Evolutionary conservation across 768 basidiomycete genomes (phyloP).

Genomic region (Sarcomyxa edulis): DNA sequence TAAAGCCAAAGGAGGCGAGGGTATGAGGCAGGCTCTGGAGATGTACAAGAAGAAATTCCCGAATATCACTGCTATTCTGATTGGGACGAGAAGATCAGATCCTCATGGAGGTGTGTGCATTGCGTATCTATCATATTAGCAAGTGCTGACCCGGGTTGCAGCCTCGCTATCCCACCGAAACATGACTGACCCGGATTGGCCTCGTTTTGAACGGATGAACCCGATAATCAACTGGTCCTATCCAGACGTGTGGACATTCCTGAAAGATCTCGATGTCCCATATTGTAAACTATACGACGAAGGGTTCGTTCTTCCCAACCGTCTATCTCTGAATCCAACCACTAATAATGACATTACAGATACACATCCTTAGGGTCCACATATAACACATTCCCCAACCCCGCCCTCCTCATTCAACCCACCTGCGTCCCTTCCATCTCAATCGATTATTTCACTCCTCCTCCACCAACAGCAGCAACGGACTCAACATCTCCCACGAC

Average conservation of each 20-base stretch:
- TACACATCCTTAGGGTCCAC: conserved; percentile 97
- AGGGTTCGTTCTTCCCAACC: conserved; percentile 51
- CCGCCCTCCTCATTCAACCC: conserved; percentile 53
- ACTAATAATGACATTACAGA: conserved; percentile 32
- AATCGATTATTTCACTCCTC: conserved; percentile 16
- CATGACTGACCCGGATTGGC: conserved; percentile 89
- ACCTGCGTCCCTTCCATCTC: conserved; percentile 15
- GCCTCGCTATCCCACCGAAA: conserved; percentile 68
- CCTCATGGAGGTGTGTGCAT: conserved; percentile 82
- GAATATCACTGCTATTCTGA: conserved; percentile 72
- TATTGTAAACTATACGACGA: conserved; percentile 90
- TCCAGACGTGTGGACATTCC: conserved; percentile 82
- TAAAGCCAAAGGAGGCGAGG: conserved; percentile 54
- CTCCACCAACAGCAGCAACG: conserved; percentile 1
- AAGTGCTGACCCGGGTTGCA: conserved; percentile 21
- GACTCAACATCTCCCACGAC: background rate
- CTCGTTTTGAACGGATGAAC: conserved; percentile 83
- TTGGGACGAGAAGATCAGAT: conserved; percentile 86
- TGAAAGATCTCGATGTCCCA: conserved; percentile 67
- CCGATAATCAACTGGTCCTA: conserved; percentile 97
- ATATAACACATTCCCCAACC: conserved; percentile 92
- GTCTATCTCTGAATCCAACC: background rate
- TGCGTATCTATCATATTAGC: background rate
- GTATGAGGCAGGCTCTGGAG: conserved; percentile 77
- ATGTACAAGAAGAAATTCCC: conserved; percentile 65